Base-by-base conservation (phyloP, 164 flowering plant species). In the Chloranthus sessilifolius region DNA sequence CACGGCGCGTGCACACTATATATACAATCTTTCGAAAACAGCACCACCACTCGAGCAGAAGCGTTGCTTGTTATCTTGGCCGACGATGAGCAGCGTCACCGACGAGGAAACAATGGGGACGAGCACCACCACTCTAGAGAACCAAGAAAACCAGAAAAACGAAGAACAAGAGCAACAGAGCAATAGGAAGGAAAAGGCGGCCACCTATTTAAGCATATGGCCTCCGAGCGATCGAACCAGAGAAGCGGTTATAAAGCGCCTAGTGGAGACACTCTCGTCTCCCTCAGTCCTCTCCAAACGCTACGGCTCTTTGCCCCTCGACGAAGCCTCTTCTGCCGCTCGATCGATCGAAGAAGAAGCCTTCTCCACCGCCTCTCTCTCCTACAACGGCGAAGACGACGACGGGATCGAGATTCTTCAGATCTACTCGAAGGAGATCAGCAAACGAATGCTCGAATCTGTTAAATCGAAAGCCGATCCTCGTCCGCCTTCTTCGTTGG, bases 381-480 rank as follows among this genome's bases (percentile, higher is more conserved):
- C 57, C 19, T 15, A 66, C 15, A 79, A 47, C 29, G 55, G 19
- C n/a, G 3, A 27, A 25, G 63, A 67, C 1, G 85, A 67, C 19
- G 88, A 73, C 35, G 95, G 95, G 1, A 82, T 88, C 58, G 92
- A 79, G 82, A 72, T 80, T 47, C 82, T 94, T 45, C 95, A 84
- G 78, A 63, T 75, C 21, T 94, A 94, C 35, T 89, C 95, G 25
- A 82, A 74, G 73, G 97, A 89, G 77, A 82, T 94, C 78, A 86
- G 95, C 58, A 81, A 70, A 68, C 68, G 84, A 22, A 81, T 92
- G 92, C 79, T 92, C 27, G 92, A 84, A 2, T 40, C 77, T 6
- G 77, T 88, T 21, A 85, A 91, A 60, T 43, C 86, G 23, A 69
- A 74, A 53, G 65, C 77, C 14, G 48, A 49, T 9, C 19, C 64